Evolutionary conservation across 2,329 filamentous ascomycete genomes (phyloP), one percentile per base, ranked within the genome.

Genomic region (Truncatella angustata): DNA sequence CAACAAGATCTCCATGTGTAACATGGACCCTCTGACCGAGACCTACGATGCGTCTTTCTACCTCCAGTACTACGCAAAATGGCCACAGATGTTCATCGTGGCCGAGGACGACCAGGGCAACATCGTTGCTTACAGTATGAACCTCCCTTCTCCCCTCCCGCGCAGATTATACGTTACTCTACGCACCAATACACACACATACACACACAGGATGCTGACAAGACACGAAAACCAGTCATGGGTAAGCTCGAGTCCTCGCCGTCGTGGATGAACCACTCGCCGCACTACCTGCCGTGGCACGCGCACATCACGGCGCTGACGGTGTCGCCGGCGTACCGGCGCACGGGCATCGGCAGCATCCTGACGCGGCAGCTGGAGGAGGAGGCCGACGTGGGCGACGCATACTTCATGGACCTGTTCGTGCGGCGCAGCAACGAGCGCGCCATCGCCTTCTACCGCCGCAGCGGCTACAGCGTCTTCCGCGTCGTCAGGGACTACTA

Each of bases 241-340:
- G 94, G 93, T 66, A 99, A 99, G 75, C 82, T 96, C 55, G 93
- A 97, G 76, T 86, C 91, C 58, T 95, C 91, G 50, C 87, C 89
- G 14, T 78, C 89, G 40, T 84, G 85, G 49, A 82, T 88, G 68
- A 80, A 84, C 54, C 85, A 85, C 63, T 94, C 90, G 46, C 80
- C 87, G 63, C 91, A 97, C 73, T 96, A 95, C 73, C 87, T 96
- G n/a, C 93, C 93, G n/a, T 97, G 91, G 90, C 94, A 99, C 74
- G 93, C 91, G 18, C 94, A 99, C 72, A 96, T 99, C 66, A 99
- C 94, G 4, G 94, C 93, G 32, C 79, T 99, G 48, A 97, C 94
- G 0, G 90, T 99, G 18, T 87, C 93, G 0, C 94, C 94, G 0
- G 84, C 87, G 52, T 91, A 91, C 46, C 86, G 94, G 24, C 84